Conservation (phyloP, 116 monocot genomes). For the Cymodocea nodosa region DNA sequence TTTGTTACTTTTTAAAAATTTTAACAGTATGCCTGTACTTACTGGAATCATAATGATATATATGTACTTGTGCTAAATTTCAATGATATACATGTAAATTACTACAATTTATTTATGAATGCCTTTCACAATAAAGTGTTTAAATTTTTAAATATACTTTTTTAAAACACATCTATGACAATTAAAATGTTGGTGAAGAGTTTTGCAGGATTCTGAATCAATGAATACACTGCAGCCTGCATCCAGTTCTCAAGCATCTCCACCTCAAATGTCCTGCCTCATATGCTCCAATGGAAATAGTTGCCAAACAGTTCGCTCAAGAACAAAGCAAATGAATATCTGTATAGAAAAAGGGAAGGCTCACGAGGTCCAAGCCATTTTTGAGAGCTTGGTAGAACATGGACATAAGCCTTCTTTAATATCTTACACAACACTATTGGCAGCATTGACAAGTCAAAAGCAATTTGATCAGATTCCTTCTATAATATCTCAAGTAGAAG, state of each 20-base stretch:
- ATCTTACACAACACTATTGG: slow-evolving; percentile 70
- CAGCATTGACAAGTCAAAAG: slow-evolving; percentile 58
- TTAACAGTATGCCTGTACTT: too few species aligned
- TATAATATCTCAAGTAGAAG: slow-evolving; percentile 46
- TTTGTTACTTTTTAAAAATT: too few species aligned
- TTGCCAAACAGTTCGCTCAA: slow-evolving; percentile 55
- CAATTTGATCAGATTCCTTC: slow-evolving; percentile 45
- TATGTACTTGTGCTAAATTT: too few species aligned
- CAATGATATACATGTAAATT: too few species aligned
- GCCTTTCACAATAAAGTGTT: too few species aligned
- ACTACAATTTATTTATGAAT: too few species aligned
- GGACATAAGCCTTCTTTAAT: slow-evolving; percentile 82
- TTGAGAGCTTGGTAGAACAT: slow-evolving; percentile 39
- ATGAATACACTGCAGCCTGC: slow-evolving; percentile 8
- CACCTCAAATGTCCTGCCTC: slow-evolving; percentile 16
- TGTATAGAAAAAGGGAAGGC: slow-evolving; percentile 51
- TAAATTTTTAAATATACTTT: too few species aligned
- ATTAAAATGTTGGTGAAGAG: neutral
- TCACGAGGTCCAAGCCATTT: slow-evolving; percentile 44
- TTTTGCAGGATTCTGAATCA: slow-evolving; percentile 18
- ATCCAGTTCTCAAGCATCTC: slow-evolving; percentile 14
- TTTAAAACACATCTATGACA: neutral
- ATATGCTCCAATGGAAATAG: slow-evolving; percentile 49
- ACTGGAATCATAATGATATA: too few species aligned
- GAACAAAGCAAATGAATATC: slow-evolving; percentile 65